Evolutionary conservation across 805 yeast species (phyloP).

Genomic region (Yarrowia sp.): DNA sequence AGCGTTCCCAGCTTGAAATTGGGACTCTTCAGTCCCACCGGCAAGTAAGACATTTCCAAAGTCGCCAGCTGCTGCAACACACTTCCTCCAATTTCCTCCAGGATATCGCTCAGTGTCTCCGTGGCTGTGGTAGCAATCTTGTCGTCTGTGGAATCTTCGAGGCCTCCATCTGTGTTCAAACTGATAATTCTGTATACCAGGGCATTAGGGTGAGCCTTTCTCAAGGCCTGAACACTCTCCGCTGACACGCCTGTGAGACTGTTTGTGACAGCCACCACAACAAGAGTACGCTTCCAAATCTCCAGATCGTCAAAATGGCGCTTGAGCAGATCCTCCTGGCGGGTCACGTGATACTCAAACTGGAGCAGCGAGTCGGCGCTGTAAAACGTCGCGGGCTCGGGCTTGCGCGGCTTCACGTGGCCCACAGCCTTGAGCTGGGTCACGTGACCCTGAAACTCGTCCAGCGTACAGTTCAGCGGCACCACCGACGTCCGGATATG

Average conservation of each 20-base stretch:
- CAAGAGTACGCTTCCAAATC: conserved; percentile 79
- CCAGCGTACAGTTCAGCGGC: conserved; percentile 16
- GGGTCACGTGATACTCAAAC: conserved; percentile 19
- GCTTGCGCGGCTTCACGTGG: conserved; percentile 17
- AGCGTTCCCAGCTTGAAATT: conserved; percentile 49
- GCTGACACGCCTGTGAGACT: conserved; percentile 44
- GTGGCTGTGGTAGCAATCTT: conserved; percentile 21
- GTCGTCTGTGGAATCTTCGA: conserved; percentile 14
- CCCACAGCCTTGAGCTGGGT: conserved; percentile 13
- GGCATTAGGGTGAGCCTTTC: conserved; percentile 53
- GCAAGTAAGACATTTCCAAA: conserved; percentile 19
- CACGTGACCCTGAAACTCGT: conserved; percentile 16
- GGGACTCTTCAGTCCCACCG: conserved; percentile 19
- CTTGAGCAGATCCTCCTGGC: conserved; percentile 30
- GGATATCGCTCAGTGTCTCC: conserved; percentile 8
- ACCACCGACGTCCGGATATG: conserved; percentile 16
- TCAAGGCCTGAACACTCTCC: conserved; percentile 24
- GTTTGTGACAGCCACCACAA: conserved; percentile 56
- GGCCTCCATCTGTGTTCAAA: conserved; percentile 1
- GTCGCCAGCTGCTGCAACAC: conserved; percentile 25
- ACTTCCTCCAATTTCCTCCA: conserved; percentile 9
- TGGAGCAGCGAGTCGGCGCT: not conserved
- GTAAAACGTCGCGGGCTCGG: conserved; percentile 16
- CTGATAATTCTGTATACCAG: conserved; percentile 22
- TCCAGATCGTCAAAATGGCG: conserved; percentile 76